Conservation (phyloP, 2,329 filamentous ascomycete genomes). For the Cercospora beticola region DNA sequence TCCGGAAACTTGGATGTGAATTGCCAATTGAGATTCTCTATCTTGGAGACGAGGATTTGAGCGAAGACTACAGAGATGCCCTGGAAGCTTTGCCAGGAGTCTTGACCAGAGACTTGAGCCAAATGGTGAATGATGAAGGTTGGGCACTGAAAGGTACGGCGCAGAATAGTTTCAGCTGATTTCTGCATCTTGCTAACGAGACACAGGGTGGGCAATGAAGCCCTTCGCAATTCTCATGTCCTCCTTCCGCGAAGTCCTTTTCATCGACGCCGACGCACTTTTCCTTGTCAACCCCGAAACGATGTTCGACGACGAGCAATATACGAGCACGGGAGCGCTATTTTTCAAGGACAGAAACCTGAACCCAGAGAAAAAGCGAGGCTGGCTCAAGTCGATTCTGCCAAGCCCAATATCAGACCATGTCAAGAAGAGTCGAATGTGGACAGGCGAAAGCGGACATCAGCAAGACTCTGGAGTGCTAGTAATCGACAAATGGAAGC, state of each 20-base stretch:
- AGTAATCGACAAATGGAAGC: slow-evolving; percentile 49
- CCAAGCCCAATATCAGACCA: slow-evolving; percentile 46
- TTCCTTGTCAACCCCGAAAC: slow-evolving; percentile 47
- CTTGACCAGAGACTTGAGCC: slow-evolving; percentile 46
- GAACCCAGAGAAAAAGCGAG: slow-evolving; percentile 41
- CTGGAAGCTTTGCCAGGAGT: slow-evolving; percentile 47
- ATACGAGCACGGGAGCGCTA: slow-evolving; percentile 45
- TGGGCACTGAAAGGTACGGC: slow-evolving; percentile 41
- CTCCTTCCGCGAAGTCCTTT: slow-evolving; percentile 50
- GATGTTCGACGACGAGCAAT: slow-evolving; percentile 47
- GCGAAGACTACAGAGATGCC: slow-evolving; percentile 44
- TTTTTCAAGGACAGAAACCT: slow-evolving; percentile 51
- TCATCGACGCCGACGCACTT: slow-evolving; percentile 46
- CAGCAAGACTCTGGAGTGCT: slow-evolving; percentile 50
- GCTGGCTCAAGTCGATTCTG: slow-evolving; percentile 46
- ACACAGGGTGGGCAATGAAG: slow-evolving; percentile 48
- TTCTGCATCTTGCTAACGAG: background rate
- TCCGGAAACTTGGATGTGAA: slow-evolving; percentile 42
- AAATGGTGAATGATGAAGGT: slow-evolving; percentile 48
- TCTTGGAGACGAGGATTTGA: slow-evolving; percentile 47
- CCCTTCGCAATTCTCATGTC: slow-evolving; percentile 50
- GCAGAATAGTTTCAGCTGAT: background rate
- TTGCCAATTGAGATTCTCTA: slow-evolving; percentile 45
- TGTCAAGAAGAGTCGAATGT: slow-evolving; percentile 41
- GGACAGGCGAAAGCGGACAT: slow-evolving; percentile 42